Percentiles rank a stretch among this genome's conserved stretches.
These are phyloP conservation scores for Teunomyces aglyptinius DNA, from an alignment of 805 yeast species.

Conservation along the genomic window DNA sequence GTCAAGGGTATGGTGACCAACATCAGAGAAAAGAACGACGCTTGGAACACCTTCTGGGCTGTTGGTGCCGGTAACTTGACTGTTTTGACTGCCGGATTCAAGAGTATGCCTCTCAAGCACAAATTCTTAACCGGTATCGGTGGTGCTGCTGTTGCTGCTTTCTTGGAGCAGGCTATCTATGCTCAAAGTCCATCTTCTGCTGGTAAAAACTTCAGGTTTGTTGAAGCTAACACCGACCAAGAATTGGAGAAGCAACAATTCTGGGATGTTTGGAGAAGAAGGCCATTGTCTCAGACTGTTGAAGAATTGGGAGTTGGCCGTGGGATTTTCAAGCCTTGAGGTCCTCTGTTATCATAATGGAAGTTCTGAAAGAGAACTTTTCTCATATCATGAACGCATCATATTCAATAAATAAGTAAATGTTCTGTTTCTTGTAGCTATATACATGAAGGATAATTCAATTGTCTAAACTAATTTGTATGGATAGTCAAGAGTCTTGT, in stretches of 20 bases:
- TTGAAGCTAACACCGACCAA: conserved; percentile 38
- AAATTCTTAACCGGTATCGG: conserved; percentile 39
- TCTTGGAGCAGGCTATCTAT: conserved; percentile 38
- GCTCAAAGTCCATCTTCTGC: conserved; percentile 41
- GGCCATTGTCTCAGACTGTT: conserved; percentile 77
- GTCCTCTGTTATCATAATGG: background rate
- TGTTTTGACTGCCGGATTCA: conserved; percentile 44
- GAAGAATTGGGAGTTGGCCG: conserved; percentile 71
- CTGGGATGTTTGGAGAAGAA: conserved; percentile 79
- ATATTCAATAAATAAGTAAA: conserved; percentile 1
- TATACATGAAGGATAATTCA: background rate
- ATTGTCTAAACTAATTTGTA: conserved; percentile 43
- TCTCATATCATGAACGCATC: conserved; percentile 2
- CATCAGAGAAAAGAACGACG: conserved; percentile 61
- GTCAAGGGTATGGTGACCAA: conserved; percentile 51
- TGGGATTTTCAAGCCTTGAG: conserved; percentile 44
- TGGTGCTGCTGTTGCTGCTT: conserved; percentile 39
- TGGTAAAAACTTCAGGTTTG: conserved; percentile 37
- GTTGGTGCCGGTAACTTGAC: conserved; percentile 51
- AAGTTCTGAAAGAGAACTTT: background rate
- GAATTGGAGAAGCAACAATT: conserved; percentile 48
- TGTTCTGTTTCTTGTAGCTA: conserved; percentile 1
- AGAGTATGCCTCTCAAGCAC: conserved; percentile 41
- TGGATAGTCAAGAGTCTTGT: conserved; percentile 81
- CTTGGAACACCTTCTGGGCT: conserved; percentile 63